Evolutionary conservation across 2,329 filamentous ascomycete genomes (phyloP), one percentile per base, ranked within the genome.

Genomic region (Sarocladium brachiariae): DNA sequence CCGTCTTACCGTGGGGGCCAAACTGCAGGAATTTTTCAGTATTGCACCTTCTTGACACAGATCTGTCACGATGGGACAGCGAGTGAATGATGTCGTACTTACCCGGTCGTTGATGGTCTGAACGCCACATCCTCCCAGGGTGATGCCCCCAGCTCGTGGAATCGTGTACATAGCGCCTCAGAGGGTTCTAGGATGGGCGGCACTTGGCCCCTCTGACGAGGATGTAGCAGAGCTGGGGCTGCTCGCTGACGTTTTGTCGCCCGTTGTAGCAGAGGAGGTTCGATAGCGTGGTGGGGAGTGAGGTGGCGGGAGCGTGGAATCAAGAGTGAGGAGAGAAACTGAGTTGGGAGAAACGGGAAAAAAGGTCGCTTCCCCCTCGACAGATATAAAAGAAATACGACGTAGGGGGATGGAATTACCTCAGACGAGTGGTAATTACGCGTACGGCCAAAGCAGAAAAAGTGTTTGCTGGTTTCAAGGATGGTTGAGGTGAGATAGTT

Each of bases 21-120:
- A 71, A 71, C 68, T 71, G 53, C 21, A 21, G 51, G 45, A 49
- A 13, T 24, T 13, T 49, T 31, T 19, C n/a, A n/a, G n/a, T n/a
- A n/a, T n/a, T n/a, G n/a, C n/a, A n/a, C n/a, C n/a, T n/a, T n/a
- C n/a, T n/a, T n/a, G n/a, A n/a, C n/a, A n/a, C n/a, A n/a, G n/a
- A n/a, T n/a, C n/a, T n/a, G n/a, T n/a, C n/a, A n/a, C n/a, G 30
- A 31, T 8, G 14, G 30, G 8, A 31, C 30, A 31, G 14, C 31
- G 13, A 13, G 10, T 25, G 35, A 14, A 31, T 2, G 33, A 14
- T 24, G 4, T 25, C 18, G 27, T 27, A 57, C 65, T 58, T 50
- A 70, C 69, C 47, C 69, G 63, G 27, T 70, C 65, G 5, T 55
- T 57, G 24, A 63, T 64, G 16, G 65, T 67, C 57, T 72, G 69